phyloP scores from a whole-genome alignment of 2,329 filamentous ascomycete genomes.

The Talaromyces sp. region DNA sequence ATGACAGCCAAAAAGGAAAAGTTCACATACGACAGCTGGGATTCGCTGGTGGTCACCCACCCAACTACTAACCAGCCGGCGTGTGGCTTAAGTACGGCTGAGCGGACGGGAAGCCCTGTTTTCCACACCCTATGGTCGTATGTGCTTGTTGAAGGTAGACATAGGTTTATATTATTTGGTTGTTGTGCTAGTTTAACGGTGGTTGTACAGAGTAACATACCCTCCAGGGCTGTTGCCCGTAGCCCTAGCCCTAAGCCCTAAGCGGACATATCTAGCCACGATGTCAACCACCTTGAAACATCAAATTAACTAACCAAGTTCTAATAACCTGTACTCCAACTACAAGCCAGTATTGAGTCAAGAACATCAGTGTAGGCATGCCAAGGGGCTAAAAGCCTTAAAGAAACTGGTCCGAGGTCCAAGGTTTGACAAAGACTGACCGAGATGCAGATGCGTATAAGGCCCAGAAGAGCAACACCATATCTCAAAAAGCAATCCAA shows the following conservation, averaged over 20 bases:
- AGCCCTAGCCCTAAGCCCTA: not conserved
- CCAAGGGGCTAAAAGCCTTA: too few species aligned
- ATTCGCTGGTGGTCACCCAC: slow-evolving; percentile 2
- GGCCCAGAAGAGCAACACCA: too few species aligned
- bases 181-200: not conserved
- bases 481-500: too few species aligned
- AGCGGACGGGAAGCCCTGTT: slow-evolving; percentile 4
- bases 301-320: not conserved
- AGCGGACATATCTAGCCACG: not conserved
- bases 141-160: not conserved
- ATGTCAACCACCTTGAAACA: not conserved
- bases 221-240: not conserved
- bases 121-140: slow-evolving; percentile 3
- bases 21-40: not conserved
- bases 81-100: slow-evolving; percentile 3
- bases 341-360: too few species aligned
- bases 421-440: too few species aligned
- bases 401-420: too few species aligned
- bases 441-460: too few species aligned
- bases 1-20: not conserved
- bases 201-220: not conserved
- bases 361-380: too few species aligned
- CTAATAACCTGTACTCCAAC: too few species aligned
- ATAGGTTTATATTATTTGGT: not conserved
- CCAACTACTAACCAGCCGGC: not conserved